Conservation (phyloP, 75 land plant species). For the Pseudotsuga menziesii region DNA sequence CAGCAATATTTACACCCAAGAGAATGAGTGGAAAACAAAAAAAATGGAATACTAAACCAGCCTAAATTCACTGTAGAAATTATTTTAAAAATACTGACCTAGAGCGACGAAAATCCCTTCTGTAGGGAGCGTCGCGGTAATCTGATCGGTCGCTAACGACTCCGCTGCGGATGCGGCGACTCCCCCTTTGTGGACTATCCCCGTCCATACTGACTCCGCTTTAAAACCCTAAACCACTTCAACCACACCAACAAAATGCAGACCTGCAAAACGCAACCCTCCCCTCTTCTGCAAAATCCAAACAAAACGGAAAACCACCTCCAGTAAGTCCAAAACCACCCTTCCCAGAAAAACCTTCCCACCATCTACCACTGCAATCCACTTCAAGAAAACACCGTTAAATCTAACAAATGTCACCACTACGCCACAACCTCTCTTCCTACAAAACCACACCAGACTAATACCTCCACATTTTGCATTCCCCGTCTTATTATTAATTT, state of each 20-base stretch:
- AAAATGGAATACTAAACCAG: too few relatives aligned
- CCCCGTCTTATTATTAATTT: not conserved
- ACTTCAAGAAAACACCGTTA: not conserved
- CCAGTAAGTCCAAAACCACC: conserved; percentile 8
- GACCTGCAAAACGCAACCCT: not conserved
- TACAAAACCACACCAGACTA: conserved; percentile 8
- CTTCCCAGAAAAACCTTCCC: not conserved
- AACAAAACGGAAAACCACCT: conserved; percentile 5
- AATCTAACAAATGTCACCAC: conserved; percentile 1
- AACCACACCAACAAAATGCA: conserved; percentile 5
- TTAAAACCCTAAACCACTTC: conserved; percentile 5
- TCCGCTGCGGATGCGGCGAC: conserved; percentile 37
- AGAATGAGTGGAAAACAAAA: too few relatives aligned
- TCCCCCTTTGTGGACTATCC: conserved; percentile 11
- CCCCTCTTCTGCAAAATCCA: not conserved
- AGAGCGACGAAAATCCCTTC: conserved; percentile 40
- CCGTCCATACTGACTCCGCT: not conserved
- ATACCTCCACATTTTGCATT: conserved; percentile 3
- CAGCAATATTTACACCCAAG: too few relatives aligned
- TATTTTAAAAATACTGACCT: too few relatives aligned
- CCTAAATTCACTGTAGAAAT: too few relatives aligned
- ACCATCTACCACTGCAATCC: not conserved
- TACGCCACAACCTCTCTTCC: conserved; percentile 6
- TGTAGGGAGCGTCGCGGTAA: conserved; percentile 55
- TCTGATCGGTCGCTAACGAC: conserved; percentile 36